phyloP scores from a whole-genome alignment of 139 green algal species.

The Microglena sp. region DNA sequence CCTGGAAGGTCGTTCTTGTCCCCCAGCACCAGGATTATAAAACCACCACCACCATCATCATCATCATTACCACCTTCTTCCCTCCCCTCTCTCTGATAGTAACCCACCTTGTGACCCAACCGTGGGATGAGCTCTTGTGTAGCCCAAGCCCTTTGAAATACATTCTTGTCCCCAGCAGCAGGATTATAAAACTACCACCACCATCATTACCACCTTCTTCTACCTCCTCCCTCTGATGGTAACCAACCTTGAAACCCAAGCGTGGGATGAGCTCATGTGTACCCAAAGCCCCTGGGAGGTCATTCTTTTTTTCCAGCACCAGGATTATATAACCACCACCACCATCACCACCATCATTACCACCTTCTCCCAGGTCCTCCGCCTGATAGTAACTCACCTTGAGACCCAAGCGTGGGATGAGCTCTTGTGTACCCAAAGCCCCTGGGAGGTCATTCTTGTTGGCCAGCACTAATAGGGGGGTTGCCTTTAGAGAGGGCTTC shows the following conservation, averaged over 20 bases:
- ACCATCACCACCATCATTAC: background rate
- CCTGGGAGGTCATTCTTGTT: slow-evolving; percentile 96
- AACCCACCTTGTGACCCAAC: slow-evolving; percentile 71
- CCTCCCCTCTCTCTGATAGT: no score
- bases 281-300: slow-evolving; percentile 61
- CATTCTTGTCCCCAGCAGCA: background rate
- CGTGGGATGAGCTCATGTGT: slow-evolving; percentile 63
- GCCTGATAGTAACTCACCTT: slow-evolving; percentile 38
- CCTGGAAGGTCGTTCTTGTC: slow-evolving; percentile 92
- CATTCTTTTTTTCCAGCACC: slow-evolving; percentile 25
- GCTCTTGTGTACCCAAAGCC: slow-evolving; percentile 56
- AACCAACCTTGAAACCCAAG: slow-evolving; percentile 69
- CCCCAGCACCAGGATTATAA: slow-evolving; percentile 96
- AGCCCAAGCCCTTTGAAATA: slow-evolving; percentile 58
- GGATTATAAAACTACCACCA: background rate
- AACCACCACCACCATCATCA: no score
- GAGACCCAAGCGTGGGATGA: slow-evolving; percentile 75
- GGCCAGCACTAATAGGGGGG: slow-evolving; percentile 92
- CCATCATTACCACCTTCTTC: background rate
- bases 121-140: slow-evolving; percentile 63
- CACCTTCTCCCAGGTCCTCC: background rate
- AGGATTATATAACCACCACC: background rate
- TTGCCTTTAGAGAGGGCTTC: slow-evolving; percentile 58
- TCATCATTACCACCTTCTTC: no score
- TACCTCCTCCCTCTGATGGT: background rate